Evolutionary conservation across 441 rosid species (phyloP), one percentile per base, ranked within the genome.

Genomic region (Manihot esculenta): DNA sequence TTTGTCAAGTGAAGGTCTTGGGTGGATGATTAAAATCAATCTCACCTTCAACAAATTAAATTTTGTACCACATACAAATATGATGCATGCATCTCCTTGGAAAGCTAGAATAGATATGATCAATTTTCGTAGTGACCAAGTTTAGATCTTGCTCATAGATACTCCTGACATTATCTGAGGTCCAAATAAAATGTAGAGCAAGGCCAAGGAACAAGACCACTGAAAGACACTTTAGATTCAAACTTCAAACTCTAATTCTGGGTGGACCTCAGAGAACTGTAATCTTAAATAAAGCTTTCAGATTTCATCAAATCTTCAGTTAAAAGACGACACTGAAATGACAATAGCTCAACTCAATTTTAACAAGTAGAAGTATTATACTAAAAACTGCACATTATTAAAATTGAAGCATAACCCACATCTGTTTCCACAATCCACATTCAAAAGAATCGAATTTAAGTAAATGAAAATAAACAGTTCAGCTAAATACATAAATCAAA

Each of bases 271-370:
- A 49, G 57, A 49, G 51, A n/a, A 38, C 21, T 10, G 26, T 15
- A 17, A 62, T 53, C 27, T 15, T 42, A n/a, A 62, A 11, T n/a
- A n/a, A n/a, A 2, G 47, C 41, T 66, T 55, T 24, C 65, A 58
- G n/a, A 50, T 27, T 27, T 26, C 54, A 57, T 50, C 45, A 48
- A 49, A 49, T 26, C 45, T 38, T 56, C 14, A 62, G 54, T 51
- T 45, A 51, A 23, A 69, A 41, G 57, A 33, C 35, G 51, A 63
- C 0, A 48, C 10, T 55, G 50, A 72, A 58, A 63, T 51, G 44
- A 63, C 26, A 45, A 62, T n/a, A 50, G 3, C 26, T 50, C 7
- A 45, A 24, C 33, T 38, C 61, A 61, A 51, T 35, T 57, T 72
- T 10, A 14, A 44, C 54, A 41, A 53, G 7, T 24, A 45, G 6